Percentiles rank a stretch among this genome's conserved stretches.
phyloP scores from a whole-genome alignment of 306 rosid species.

The Cucumis melo region DNA sequence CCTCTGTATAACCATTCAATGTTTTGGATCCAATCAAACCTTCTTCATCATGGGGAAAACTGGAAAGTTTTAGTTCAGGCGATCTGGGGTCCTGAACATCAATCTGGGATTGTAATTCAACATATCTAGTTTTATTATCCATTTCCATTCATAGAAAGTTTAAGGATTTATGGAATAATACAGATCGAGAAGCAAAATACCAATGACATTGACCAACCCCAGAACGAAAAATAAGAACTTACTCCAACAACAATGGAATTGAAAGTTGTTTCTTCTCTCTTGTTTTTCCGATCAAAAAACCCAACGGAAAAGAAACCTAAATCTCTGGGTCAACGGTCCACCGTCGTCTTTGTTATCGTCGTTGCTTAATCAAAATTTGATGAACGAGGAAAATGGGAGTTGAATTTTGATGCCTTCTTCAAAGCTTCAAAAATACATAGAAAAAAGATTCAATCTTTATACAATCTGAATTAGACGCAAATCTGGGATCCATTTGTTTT shows the following conservation, averaged over 20 bases:
- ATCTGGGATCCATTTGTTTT: background rate
- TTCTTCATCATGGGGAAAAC: constrained; percentile 22
- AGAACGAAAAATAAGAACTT: constrained; percentile 10
- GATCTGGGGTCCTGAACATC: constrained; percentile 15
- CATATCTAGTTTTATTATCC: constrained; percentile 36
- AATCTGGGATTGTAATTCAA: constrained; percentile 54
- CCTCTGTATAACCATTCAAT: constrained; percentile 4
- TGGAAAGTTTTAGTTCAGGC: background rate
- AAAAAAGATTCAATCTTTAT: background rate
- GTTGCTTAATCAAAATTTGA: background rate
- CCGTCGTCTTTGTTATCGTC: background rate
- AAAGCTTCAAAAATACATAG: background rate
- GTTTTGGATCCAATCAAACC: constrained; percentile 30
- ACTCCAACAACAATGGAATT: constrained; percentile 5
- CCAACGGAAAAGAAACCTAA: constrained; percentile 12
- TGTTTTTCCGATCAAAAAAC: background rate
- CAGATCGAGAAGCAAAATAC: background rate
- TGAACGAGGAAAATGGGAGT: background rate
- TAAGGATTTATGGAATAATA: background rate
- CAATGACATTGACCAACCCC: background rate
- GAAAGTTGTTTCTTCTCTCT: background rate
- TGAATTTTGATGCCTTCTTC: background rate
- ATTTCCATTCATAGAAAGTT: constrained; percentile 9
- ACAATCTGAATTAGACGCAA: background rate
- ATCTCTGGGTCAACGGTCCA: constrained; percentile 47